phyloP scores from a whole-genome alignment of 192 early-diverging fungal species.

The Pilobolus umbonatus region DNA sequence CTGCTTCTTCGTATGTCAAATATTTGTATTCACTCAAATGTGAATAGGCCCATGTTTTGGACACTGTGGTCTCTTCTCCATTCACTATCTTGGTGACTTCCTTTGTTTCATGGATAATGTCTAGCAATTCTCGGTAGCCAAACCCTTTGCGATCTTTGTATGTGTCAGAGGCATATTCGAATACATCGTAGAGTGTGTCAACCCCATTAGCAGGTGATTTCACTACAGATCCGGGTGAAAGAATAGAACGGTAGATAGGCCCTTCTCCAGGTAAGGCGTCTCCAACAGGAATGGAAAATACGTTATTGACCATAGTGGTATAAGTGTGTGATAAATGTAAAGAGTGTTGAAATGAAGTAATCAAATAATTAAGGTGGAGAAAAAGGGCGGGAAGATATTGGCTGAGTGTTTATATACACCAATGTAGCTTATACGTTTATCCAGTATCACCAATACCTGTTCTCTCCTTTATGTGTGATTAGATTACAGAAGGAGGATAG shows the following conservation, averaged over 20 bases:
- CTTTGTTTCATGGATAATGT: slow-evolving; percentile 71
- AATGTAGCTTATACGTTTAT: too few relatives aligned
- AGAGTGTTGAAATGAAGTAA: too few relatives aligned
- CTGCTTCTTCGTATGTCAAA: slow-evolving; percentile 71
- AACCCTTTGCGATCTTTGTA: slow-evolving; percentile 58
- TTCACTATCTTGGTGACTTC: slow-evolving; percentile 53
- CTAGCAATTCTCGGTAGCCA: slow-evolving; percentile 64
- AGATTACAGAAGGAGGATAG: too few relatives aligned
- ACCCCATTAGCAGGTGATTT: slow-evolving; percentile 41
- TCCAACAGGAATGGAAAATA: slow-evolving; percentile 24
- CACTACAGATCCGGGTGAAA: slow-evolving; percentile 44
- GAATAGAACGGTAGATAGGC: slow-evolving; percentile 41
- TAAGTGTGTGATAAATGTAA: too few relatives aligned
- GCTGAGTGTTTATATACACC: too few relatives aligned
- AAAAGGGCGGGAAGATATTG: too few relatives aligned
- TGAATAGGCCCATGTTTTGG: slow-evolving; percentile 79
- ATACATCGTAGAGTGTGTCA: slow-evolving; percentile 66
- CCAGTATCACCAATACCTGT: too few relatives aligned
- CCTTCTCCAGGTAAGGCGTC: slow-evolving; percentile 30
- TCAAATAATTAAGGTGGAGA: too few relatives aligned
- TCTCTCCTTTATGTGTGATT: too few relatives aligned
- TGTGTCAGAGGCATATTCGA: slow-evolving; percentile 51
- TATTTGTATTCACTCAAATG: slow-evolving; percentile 73
- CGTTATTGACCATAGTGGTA: too few relatives aligned
- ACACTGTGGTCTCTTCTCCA: slow-evolving; percentile 54